Base-by-base conservation (phyloP, 352 stramenopile species). In the Elongisporangium anandrum region DNA sequence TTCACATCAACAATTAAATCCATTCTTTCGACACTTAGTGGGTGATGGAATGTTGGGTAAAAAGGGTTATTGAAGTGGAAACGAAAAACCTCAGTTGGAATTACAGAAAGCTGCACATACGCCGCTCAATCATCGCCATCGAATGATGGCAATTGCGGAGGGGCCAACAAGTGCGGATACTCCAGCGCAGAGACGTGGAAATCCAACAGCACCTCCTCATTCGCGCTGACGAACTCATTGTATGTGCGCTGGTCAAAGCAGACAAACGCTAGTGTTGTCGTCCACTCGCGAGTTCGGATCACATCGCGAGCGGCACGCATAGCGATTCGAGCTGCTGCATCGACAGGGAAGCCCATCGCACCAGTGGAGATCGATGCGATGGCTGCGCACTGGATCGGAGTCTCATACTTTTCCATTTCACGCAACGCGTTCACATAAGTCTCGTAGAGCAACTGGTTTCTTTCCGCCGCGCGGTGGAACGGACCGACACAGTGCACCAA, bases 351-450 rank as follows among this genome's bases (percentile, higher is more conserved):
- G 0, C 54, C 51, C 12, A 73, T 26, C 1, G 52, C 48, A 0
- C 81, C 81, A 1, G 81, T 88, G 2, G 81, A 88, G 48, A 90
- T 75, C 10, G 78, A 88, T 16, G 72, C 75, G 9, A 88, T 59
- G 4, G 70, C 76, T 7, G 75, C 69, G n/a, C 78, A 90, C 13
- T 54, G 22, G 4, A 86, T 63, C 9, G 29, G 29, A 41, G 29
- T 41, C 20, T 75, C 41, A 20, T 61, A 63, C 19, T 64, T 66
- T 17, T 75, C 52, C 16, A 75, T 59, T 12, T 34, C 64, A 12
- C 50, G 24, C 9, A 90, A 57, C 8, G 77, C 80, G 9, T 69
- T 76, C 19, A 77, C 52, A 54, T 90, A 92, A 52, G 77, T 75
- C 24, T 73, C 57, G 60, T 85, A 87, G 16, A 92, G 63, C 48